These are phyloP conservation scores for Nothophaeocryptopus gaeumannii DNA, from an alignment of 2,329 filamentous ascomycete genomes.

Conservation along the genomic window DNA sequence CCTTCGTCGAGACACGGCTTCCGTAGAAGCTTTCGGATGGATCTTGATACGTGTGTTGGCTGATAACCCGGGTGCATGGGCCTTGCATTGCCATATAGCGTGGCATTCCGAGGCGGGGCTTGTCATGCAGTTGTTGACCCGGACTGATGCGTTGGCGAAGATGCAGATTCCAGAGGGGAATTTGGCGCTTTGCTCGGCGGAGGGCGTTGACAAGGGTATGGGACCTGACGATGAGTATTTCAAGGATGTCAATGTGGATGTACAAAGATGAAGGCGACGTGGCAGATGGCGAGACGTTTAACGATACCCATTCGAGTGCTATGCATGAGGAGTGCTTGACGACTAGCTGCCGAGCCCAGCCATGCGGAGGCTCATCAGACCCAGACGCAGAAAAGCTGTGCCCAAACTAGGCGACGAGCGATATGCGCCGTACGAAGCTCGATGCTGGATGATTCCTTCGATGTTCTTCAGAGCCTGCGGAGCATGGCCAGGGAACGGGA, in stretches of 20 bases:
- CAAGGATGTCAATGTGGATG: slow-evolving; percentile 7
- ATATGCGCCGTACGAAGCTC: too few relatives aligned
- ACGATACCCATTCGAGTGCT: too few relatives aligned
- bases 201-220: slow-evolving; percentile 50
- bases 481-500: too few relatives aligned
- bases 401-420: too few relatives aligned
- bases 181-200: slow-evolving; percentile 47
- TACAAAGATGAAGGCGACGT: too few relatives aligned
- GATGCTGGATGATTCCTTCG: too few relatives aligned
- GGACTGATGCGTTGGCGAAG: slow-evolving; percentile 44
- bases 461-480: too few relatives aligned
- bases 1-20: slow-evolving; percentile 53
- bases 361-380: too few relatives aligned
- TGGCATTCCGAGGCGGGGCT: slow-evolving; percentile 61
- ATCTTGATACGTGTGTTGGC: slow-evolving; percentile 54
- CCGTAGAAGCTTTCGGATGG: slow-evolving; percentile 56
- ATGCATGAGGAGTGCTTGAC: too few relatives aligned
- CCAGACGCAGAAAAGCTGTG: too few relatives aligned
- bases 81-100: slow-evolving; percentile 58
- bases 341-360: too few relatives aligned
- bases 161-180: slow-evolving; percentile 48
- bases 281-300: too few relatives aligned
- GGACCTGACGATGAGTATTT: slow-evolving; percentile 49
- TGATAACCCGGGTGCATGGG: slow-evolving; percentile 59
- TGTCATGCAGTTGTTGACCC: slow-evolving; percentile 58